These are phyloP conservation scores for Pharnaceum exiguum DNA, from an alignment of 148 eudicot genomes.

Conservation along the genomic window DNA sequence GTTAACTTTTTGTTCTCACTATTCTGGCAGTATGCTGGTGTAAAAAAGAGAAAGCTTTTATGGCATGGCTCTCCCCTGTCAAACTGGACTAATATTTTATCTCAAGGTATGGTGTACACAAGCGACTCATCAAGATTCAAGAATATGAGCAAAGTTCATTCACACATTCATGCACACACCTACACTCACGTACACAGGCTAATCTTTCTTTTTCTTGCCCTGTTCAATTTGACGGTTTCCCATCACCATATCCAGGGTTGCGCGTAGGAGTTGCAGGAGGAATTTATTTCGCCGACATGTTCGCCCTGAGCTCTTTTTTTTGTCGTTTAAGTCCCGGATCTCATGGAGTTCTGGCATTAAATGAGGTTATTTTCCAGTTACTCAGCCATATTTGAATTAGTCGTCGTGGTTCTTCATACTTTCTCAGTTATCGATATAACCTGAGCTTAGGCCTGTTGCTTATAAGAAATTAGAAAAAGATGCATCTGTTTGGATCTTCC, in stretches of 20 bases:
- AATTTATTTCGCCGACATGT: slow-evolving; percentile 99
- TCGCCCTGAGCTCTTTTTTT: slow-evolving; percentile 93
- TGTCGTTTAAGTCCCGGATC: slow-evolving; percentile 52
- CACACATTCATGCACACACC: no score
- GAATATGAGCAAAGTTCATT: no score
- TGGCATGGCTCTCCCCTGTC: slow-evolving; percentile 99
- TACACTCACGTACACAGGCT: no score
- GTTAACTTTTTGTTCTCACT: background rate
- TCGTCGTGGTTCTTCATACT: no score
- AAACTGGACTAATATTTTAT: slow-evolving; percentile 93
- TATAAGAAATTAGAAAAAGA: no score
- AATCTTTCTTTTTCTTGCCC: background rate
- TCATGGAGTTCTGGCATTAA: slow-evolving; percentile 81
- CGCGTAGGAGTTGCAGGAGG: slow-evolving; percentile 99
- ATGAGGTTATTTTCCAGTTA: slow-evolving; percentile 56
- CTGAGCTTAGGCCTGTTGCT: no score
- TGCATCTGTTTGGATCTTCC: no score
- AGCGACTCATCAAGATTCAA: background rate
- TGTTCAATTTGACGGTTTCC: background rate
- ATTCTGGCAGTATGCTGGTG: slow-evolving; percentile 50
- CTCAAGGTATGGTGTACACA: slow-evolving; percentile 72
- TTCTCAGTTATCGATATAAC: no score
- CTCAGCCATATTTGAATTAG: no score
- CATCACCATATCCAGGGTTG: slow-evolving; percentile 48
- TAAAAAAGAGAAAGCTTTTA: slow-evolving; percentile 84